These are phyloP conservation scores for Cunninghamia lanceolata DNA, from an alignment of 75 land plant genomes.

Conservation along the genomic window DNA sequence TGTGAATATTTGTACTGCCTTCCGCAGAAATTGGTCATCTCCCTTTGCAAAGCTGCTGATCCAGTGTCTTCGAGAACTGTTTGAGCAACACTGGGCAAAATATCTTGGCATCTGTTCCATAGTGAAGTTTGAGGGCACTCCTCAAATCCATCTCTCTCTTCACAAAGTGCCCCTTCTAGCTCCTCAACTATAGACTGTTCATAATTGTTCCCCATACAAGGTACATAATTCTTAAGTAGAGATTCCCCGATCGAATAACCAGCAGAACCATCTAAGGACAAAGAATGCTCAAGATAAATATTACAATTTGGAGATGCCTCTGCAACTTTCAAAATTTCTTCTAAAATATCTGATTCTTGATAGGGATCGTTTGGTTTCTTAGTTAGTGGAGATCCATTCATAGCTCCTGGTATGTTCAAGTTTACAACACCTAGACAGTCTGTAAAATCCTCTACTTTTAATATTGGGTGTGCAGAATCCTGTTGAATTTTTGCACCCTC, in stretches of 20 bases:
- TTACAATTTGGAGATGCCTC: not conserved
- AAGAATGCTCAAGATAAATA: not conserved
- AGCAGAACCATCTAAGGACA: not conserved
- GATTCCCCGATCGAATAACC: not conserved
- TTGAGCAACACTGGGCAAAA: not conserved
- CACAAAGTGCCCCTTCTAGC: not conserved
- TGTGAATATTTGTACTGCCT: not conserved
- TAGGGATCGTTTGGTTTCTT: not conserved
- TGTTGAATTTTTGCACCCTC: not conserved
- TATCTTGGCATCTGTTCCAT: not conserved
- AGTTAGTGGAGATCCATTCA: not conserved
- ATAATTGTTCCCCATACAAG: not conserved
- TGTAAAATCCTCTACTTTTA: not conserved
- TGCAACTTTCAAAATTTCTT: not conserved
- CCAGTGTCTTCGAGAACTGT: not conserved
- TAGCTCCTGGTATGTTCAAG: not conserved
- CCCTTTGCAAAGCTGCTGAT: not conserved
- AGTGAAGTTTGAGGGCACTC: not conserved
- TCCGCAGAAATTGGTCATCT: not conserved
- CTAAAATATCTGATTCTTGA: conserved; percentile 7
- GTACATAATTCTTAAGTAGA: not conserved
- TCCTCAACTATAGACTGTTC: not conserved
- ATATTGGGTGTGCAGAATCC: not conserved
- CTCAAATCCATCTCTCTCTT: not conserved
- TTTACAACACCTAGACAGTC: not conserved